These are phyloP conservation scores for Filobasidium floriforme DNA, from an alignment of 768 basidiomycete species.

Conservation along the genomic window DNA sequence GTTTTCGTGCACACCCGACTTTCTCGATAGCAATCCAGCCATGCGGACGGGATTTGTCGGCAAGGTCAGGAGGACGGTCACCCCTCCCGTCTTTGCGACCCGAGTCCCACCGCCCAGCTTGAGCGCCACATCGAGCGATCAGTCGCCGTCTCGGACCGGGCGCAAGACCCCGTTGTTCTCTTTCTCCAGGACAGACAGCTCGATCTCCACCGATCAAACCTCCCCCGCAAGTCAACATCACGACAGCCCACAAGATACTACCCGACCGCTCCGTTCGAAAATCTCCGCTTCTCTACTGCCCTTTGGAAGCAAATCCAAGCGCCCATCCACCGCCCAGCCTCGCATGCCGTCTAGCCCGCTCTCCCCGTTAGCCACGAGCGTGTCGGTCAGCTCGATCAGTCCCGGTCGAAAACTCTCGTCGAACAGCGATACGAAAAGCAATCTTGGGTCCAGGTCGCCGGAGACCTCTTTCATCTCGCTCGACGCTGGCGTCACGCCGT, in stretches of 20 bases:
- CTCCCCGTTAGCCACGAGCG: not conserved
- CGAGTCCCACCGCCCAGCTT: not conserved
- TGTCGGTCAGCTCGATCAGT: not conserved
- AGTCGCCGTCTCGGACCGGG: not conserved
- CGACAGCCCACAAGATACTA: not conserved
- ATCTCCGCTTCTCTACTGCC: not conserved
- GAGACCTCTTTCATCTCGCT: not conserved
- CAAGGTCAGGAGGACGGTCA: not conserved
- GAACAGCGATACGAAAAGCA: not conserved
- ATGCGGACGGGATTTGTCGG: not conserved
- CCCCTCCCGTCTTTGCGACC: not conserved
- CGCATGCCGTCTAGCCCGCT: not conserved
- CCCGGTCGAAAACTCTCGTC: conserved; percentile 2
- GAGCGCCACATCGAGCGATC: not conserved
- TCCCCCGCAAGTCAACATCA: not conserved
- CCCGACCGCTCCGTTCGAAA: not conserved
- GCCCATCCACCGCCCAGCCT: not conserved
- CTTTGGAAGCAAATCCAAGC: not conserved
- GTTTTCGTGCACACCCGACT: conserved; percentile 1
- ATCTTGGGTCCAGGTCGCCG: not conserved
- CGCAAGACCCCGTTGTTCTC: not conserved
- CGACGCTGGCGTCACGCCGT: not conserved
- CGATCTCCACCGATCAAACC: too few species aligned
- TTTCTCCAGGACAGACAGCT: not conserved
- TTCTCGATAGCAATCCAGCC: not conserved